Evolutionary conservation across 371 early-diverging fungal genomes (phyloP), one percentile per base, ranked within the genome.

Genomic region (Haplosporangium sp.): DNA sequence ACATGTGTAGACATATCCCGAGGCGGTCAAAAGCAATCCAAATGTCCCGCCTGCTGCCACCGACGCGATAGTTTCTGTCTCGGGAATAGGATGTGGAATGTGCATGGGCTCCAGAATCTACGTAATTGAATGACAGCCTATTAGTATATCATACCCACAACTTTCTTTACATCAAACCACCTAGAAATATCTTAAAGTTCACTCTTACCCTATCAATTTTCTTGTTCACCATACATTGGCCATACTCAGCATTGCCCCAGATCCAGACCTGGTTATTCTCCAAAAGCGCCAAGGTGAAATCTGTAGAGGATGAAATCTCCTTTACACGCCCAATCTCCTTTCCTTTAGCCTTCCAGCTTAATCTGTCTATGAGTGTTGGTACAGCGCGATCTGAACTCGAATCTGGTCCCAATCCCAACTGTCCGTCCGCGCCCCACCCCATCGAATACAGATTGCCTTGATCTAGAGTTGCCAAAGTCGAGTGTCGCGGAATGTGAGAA

Each of bases 211-310:
- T 83, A 74, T 93, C 93, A 23, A 90, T 87, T 67, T 90, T 89
- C 50, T 81, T 74, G 56, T 91, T 91, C 40, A 87, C 86, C 88
- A 90, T 88, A 58, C 90, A 89, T 77, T 94, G 93, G 13, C 93
- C 93, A 73, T 94, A 93, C 80, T 94, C 94, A 8, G 92, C 89
- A 72, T 94, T 94, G 18, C 94, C 94, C 94, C 94, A 94, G 37
- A 87, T 89, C 85, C 87, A 93, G 43, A 94, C 46, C 43, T 77
- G 70, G 18, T 86, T 83, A 45, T 84, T 77, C 16, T 85, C 84
- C 82, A 71, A 20, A 43, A 92, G 73, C 5, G 88, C 90, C 50
- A 92, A 60, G 2, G 92, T 92, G 66, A 90, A 94, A 69, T 94
- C 94, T 0, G 92, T 92, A 0, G 90, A 85, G 0, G 90, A 82